Evolutionary conservation across 768 basidiomycete species (phyloP), one percentile per base, ranked within the genome.

Genomic region (Lentinula aciculospora): DNA sequence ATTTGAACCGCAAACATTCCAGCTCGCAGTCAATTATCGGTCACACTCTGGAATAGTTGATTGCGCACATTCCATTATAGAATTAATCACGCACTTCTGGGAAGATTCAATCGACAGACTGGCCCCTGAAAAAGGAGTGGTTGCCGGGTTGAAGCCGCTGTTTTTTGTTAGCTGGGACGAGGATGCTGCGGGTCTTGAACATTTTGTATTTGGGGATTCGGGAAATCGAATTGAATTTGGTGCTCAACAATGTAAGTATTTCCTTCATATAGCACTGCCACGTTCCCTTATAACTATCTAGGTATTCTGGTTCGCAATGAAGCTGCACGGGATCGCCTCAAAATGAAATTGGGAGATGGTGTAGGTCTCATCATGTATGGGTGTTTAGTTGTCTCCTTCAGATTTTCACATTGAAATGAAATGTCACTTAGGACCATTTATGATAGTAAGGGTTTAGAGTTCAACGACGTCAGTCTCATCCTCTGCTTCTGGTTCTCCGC

Each of bases 11-110:
- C 32, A 57, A 31, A 53, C 60, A 6, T 62, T 62, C 49, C 58
- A 62, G 34, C 74, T 91, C 1, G 68, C 77, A 0, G 71, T 78
- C 49, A 90, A 90, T 63, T 89, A 86, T 62, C 80, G 88, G 4
- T 88, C 86, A 0, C 86, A 89, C 63, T 79, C 78, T 0, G 89
- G 89, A 2, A 89, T 90, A 42, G 82, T 90, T n/a, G 74, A 84
- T 46, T 87, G 84, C 62, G 88, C 88, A 0, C 80, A 83, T 53
- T 80, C 79, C 0, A 69, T 89, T 25, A 78, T 90, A 3, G 77
- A 83, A n/a, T 67, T 89, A 1, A 81, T 90, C 13, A 76, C 71
- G 15, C 64, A 61, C 8, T 84, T 84, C 57, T 89, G 86, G 83
- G 83, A 84, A 0, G 68, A 84, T 61, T 72, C 84, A 0, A 87